These are phyloP conservation scores for Vitellaria paradoxa DNA, from an alignment of 179 eudicot species.

Conservation along the genomic window DNA sequence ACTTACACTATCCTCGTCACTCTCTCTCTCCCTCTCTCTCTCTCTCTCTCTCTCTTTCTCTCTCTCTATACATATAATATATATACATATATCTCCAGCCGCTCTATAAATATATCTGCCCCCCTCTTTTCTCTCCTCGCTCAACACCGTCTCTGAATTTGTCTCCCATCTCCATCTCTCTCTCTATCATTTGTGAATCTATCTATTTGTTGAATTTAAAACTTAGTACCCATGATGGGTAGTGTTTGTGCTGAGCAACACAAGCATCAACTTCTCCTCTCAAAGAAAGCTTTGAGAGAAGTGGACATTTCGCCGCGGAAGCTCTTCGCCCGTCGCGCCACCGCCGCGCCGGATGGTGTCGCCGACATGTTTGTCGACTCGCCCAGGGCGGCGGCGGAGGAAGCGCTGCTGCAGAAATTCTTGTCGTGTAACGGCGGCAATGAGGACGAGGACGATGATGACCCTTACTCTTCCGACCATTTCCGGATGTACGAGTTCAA, in stretches of 20 bases:
- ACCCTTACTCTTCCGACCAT: conserved; percentile 21
- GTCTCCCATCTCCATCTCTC: background rate
- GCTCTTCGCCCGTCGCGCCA: conserved; percentile 29
- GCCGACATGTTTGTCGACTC: conserved; percentile 7
- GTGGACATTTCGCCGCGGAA: conserved; percentile 51
- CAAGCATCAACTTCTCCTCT: conserved; percentile 25
- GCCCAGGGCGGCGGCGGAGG: conserved; percentile 4
- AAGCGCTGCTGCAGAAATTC: conserved; percentile 14
- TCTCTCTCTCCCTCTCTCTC: conserved; percentile 13
- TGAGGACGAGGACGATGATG: conserved; percentile 3
- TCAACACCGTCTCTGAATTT: background rate
- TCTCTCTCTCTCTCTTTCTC: conserved; percentile 15
- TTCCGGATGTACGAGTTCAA: conserved; percentile 30
- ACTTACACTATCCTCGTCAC: conserved; percentile 5
- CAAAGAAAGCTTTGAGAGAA: conserved; percentile 33
- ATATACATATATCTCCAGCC: background rate
- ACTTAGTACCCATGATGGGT: conserved; percentile 18
- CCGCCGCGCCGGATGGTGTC: background rate
- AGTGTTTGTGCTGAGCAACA: conserved; percentile 42
- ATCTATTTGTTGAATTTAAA: background rate
- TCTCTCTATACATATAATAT: no score
- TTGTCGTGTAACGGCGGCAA: conserved; percentile 7
- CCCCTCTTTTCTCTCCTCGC: background rate
- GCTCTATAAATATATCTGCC: background rate
- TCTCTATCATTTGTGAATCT: background rate